Base-by-base conservation (phyloP, 73 alveolate genomes). In the Blepharisma stoltei region DNA sequence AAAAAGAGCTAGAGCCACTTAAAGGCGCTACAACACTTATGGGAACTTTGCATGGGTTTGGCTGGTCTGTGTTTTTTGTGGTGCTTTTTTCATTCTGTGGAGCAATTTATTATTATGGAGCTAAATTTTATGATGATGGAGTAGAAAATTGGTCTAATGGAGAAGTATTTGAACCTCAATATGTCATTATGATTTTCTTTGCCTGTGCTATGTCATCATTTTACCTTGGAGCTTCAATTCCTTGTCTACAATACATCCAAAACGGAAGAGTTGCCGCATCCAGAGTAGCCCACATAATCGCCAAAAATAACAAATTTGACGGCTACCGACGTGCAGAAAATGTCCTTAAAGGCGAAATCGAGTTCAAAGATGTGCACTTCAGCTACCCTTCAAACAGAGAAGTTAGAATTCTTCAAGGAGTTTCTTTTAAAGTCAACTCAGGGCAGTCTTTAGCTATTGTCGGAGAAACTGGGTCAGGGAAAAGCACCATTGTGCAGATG, bases 401-500 rank as follows among this genome's bases (percentile, higher is more conserved):
- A 80, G 6, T 60, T 7, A 44, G 4, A 9, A 37, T 82, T 0
- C 47, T 82, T 18, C 49, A 82, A 66, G 85, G 76, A 25, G 67
- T 89, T 52, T 67, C 78, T 38, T 67, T 83, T 38, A 55, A 54
- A 32, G 78, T 92, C 23, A 88, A 89, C 44, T 78, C 84, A 0
- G 94, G 95, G 1, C 85, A 89, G 77, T 87, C 86, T 32, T 83
- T 90, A 9, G 98, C 98, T 18, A 69, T 92, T 4, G 96, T 89
- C 9, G 98, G 98, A 9, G 91, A 92, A 9, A 67, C 91, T 52
- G 97, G 97, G 18, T 88, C 93, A 54, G 97, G 97, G 23, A 91
- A 91, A 77, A 69, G 89, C 47, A 91, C 97, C 0, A 81, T 89
- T 23, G 83, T 91, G 71, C 73, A 88, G 69, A 82, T 91, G 69